These are phyloP conservation scores for Beauveria caledonica DNA, from an alignment of 2,329 filamentous ascomycete genomes.

Conservation along the genomic window DNA sequence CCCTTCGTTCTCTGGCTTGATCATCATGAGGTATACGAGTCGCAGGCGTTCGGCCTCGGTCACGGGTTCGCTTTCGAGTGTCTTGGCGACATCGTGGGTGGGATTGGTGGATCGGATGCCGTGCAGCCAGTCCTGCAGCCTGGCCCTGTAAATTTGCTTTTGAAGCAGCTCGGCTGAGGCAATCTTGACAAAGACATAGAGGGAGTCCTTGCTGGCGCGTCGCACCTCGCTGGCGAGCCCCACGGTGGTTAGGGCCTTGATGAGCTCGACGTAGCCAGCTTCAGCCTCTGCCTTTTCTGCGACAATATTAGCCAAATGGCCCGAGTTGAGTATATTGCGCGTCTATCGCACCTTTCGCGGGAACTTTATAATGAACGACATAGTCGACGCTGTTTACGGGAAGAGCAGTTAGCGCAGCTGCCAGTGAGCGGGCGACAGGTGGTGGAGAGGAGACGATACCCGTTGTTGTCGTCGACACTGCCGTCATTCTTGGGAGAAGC, in stretches of 20 bases:
- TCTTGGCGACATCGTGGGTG: slow-evolving; percentile 58
- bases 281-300: slow-evolving; percentile 62
- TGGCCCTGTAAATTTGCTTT: slow-evolving; percentile 75
- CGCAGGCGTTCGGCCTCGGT: slow-evolving; percentile 83
- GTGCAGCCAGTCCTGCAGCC: slow-evolving; percentile 90
- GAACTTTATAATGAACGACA: slow-evolving; percentile 72
- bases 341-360: slow-evolving; percentile 49
- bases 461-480: slow-evolving; percentile 10
- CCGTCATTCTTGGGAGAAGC: slow-evolving; percentile 4
- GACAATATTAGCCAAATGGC: not conserved
- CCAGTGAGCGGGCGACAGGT: not conserved
- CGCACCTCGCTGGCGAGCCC: slow-evolving; percentile 87
- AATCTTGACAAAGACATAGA: slow-evolving; percentile 78
- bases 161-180: slow-evolving; percentile 66
- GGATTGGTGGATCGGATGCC: slow-evolving; percentile 75
- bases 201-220: slow-evolving; percentile 62
- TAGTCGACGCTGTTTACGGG: slow-evolving; percentile 62
- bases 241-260: slow-evolving; percentile 64
- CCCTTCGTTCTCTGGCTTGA: slow-evolving; percentile 62
- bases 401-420: slow-evolving; percentile 10
- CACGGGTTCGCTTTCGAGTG: slow-evolving; percentile 65
- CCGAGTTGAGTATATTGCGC: slow-evolving; percentile 1
- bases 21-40: slow-evolving; percentile 79
- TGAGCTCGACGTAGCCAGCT: slow-evolving; percentile 67
- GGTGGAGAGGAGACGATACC: not conserved